Percentiles rank a stretch among this genome's conserved stretches.
Evolutionary conservation across 2,329 filamentous ascomycete species (phyloP).

Genomic region (Hypoxylon rubiginosum): DNA sequence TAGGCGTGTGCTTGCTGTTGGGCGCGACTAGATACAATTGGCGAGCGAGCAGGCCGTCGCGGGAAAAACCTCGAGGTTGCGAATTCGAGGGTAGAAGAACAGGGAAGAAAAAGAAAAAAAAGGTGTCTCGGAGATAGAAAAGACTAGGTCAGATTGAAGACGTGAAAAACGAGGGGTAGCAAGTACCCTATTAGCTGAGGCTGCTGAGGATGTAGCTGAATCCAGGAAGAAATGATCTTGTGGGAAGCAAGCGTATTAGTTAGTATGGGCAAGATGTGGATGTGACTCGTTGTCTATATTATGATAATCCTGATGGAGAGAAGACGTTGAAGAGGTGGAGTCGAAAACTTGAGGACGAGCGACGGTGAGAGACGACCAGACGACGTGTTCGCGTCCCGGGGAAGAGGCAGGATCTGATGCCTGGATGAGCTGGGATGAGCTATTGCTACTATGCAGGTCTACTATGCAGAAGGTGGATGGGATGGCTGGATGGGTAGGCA

Average conservation of each 20-base stretch:
- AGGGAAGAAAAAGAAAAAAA: conserved; percentile 33
- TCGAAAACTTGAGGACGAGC: not conserved
- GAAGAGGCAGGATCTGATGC: conserved; percentile 39
- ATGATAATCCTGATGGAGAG: conserved; percentile 1
- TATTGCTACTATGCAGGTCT: no score
- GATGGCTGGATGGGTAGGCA: conserved; percentile 8
- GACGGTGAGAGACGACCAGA: conserved; percentile 21
- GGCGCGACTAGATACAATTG: conserved; percentile 48
- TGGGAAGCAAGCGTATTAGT: conserved; percentile 8
- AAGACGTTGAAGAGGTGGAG: conserved; percentile 15
- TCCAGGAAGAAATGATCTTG: conserved; percentile 1
- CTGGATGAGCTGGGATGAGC: conserved; percentile 36
- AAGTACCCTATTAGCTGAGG: conserved; percentile 36
- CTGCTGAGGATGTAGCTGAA: conserved; percentile 17
- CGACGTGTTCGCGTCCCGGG: conserved; percentile 32
- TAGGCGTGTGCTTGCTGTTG: conserved; percentile 54
- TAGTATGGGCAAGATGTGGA: not conserved
- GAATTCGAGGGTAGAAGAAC: conserved; percentile 12
- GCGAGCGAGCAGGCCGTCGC: conserved; percentile 37
- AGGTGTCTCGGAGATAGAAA: conserved; percentile 51
- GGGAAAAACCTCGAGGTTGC: conserved; percentile 31
- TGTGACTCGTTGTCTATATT: not conserved
- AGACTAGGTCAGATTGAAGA: conserved; percentile 50
- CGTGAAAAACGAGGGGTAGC: conserved; percentile 38
- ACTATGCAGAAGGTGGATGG: conserved; percentile 30